phyloP scores from a whole-genome alignment of 2,329 filamentous ascomycete genomes.

The Exophiala phaeomuriformis region DNA sequence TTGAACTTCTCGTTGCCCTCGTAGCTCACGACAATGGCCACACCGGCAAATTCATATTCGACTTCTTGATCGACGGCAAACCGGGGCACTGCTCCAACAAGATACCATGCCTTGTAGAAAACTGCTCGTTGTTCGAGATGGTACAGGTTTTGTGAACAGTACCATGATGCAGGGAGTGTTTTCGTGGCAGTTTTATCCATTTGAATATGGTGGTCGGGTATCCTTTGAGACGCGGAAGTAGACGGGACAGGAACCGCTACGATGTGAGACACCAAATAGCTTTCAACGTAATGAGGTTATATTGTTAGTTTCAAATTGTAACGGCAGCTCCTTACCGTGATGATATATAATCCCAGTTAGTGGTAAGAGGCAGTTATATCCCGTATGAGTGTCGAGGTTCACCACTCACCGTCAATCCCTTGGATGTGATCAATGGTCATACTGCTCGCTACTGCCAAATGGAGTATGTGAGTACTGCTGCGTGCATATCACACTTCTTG shows the following conservation, averaged over 20 bases:
- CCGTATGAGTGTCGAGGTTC: too few species aligned
- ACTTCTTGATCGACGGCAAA: constrained; percentile 40
- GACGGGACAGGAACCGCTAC: too few species aligned
- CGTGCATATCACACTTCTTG: not conserved
- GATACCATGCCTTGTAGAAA: constrained; percentile 48
- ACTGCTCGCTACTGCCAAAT: constrained; percentile 9
- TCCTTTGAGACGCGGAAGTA: too few species aligned
- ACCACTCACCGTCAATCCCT: too few species aligned
- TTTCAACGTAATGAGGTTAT: too few species aligned
- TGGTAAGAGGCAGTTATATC: too few species aligned
- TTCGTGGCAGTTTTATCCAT: constrained; percentile 22
- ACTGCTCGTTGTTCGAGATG: constrained; percentile 45
- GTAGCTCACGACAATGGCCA: constrained; percentile 12
- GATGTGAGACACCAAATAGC: too few species aligned
- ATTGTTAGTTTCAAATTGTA: too few species aligned
- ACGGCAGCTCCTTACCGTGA: too few species aligned
- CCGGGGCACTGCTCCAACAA: constrained; percentile 47
- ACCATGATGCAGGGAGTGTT: constrained; percentile 50
- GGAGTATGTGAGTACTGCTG: constrained; percentile 19
- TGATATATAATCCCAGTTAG: too few species aligned
- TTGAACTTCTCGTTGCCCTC: constrained; percentile 20
- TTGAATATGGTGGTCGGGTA: not conserved
- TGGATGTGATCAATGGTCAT: too few species aligned
- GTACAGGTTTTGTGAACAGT: constrained; percentile 43
- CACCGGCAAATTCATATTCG: constrained; percentile 44